Evolutionary conservation across 257 asterid species (phyloP).

Genomic region (Gentiana dahurica): DNA sequence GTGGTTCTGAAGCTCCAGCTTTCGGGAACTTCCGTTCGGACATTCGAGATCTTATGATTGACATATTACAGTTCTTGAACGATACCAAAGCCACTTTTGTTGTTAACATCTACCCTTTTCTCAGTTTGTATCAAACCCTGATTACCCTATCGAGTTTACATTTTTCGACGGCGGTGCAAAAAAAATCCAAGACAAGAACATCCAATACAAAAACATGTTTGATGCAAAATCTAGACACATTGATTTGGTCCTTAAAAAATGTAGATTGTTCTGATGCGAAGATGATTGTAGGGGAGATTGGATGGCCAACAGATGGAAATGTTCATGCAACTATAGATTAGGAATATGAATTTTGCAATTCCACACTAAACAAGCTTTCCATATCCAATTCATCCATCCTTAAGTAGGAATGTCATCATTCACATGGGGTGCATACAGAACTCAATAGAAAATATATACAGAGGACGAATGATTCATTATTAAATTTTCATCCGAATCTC

Average conservation of each 20-base stretch:
- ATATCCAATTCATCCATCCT: too few relatives aligned
- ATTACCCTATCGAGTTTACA: conserved; percentile 17
- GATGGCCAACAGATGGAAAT: conserved; percentile 63
- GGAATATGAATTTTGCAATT: too few relatives aligned
- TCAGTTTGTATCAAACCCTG: conserved; percentile 9
- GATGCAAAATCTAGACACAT: conserved; percentile 33
- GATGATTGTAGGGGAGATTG: conserved; percentile 32
- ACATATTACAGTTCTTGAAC: conserved; percentile 5
- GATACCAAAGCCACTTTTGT: conserved; percentile 22
- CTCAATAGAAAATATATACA: too few relatives aligned
- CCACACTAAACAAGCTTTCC: too few relatives aligned
- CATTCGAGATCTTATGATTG: conserved; percentile 16
- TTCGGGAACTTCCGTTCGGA: conserved; percentile 28
- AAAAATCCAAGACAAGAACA: conserved; percentile 12
- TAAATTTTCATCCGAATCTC: too few relatives aligned
- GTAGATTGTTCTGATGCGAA: conserved; percentile 18
- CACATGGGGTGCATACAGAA: too few relatives aligned
- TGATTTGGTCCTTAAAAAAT: conserved; percentile 26
- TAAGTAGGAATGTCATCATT: too few relatives aligned
- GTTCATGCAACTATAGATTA: conserved; percentile 11
- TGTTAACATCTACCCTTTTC: conserved; percentile 29
- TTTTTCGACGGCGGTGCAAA: conserved; percentile 28
- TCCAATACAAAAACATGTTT: conserved; percentile 26
- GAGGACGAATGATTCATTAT: too few relatives aligned
- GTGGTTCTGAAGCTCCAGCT: conserved; percentile 31